Base-by-base conservation (phyloP, 1,139 yeast genomes). In the Protomyces arabidopsidicola region DNA sequence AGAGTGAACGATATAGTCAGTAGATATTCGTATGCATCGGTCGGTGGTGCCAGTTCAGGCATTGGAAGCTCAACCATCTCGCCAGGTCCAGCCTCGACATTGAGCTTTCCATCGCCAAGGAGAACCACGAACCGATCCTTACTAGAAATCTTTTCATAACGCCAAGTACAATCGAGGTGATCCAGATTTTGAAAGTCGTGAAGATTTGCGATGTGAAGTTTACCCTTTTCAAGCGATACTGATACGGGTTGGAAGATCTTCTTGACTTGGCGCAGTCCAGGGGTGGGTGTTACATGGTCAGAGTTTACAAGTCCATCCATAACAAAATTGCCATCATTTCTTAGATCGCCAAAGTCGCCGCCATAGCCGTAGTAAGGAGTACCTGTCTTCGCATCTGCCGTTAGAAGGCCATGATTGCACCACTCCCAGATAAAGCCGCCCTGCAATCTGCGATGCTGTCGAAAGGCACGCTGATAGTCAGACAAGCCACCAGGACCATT, bases 401-500 rank as follows among this genome's bases (percentile, higher is more conserved):
- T 57, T 20, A 24, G 66, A 8, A 76, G 60, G 5, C 78, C 78
- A 66, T 76, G 78, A 64, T 75, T 75, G 4, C 76, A 75, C 78
- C 78, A 76, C 66, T 76, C 78, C 78, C 78, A 76, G 34, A 76
- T 69, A 65, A 74, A 75, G 4, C 78, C 78, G 14, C 78, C 78
- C 62, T 74, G 77, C 16, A 73, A 64, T 8, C 74, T 67, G 1
- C 68, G 68, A 55, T 74, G 67, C 60, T 73, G 69, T 60, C 74
- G 71, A 66, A 76, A 75, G 31, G 74, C 65, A 10, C 74, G 76
- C 63, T 71, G 72, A 59, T 76, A 76, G 58, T 76, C 77, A 45
- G 70, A 69, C 48, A 75, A 53, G 6, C 71, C 71, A 1, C 78
- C 78, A 1, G 78, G 78, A 0, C 77, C 77, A 65, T 75, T 75